Evolutionary conservation across 306 rosid genomes (phyloP), one percentile per base, ranked within the genome.

Genomic region (Prunus fruticosa): DNA sequence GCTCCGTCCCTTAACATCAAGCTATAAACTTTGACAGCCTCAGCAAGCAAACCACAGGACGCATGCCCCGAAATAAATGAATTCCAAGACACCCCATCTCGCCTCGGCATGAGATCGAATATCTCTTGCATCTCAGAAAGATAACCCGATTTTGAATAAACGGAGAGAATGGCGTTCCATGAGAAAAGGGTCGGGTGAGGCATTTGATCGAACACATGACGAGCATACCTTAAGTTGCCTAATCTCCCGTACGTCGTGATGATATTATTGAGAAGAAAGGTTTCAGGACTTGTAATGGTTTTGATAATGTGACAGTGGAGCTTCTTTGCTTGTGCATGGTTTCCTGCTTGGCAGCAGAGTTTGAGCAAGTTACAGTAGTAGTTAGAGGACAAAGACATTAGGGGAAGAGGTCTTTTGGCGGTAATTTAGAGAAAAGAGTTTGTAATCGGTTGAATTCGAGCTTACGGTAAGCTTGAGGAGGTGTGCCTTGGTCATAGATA

Each of bases 61-160:
- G 95, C 88, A 75, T 88, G 84, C 11, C 96, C 95, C 0, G 98
- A 87, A 61, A 91, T 87, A 75, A 87, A 77, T 11, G 88, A 83
- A 81, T 86, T 90, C 97, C 97, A 91, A 3, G 96, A 84, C 66
- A 90, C 90, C 41, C 61, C 87, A 71, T 94, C 96, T 20, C 80
- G 88, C 19, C 3, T 38, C 5, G 96, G 97, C 87, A 93, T 87
- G 38, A 78, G 58, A 45, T 81, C 10, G 63, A 91, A 94, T 52
- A 91, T 46, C 25, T 27, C 67, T 76, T 84, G 74, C 98, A 90
- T 88, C 76, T 88, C 86, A 22, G 51, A 19, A 66, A 94, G 64
- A 70, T 18, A 51, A 75, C 87, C 93, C 64, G 69, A 30, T 71
- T 90, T 91, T 4, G 90, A 86, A 74, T 89, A 94, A 7, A 78